Base-by-base conservation (phyloP, 2,329 filamentous ascomycete genomes). In the Stagonosporopsis chrysanthemi region DNA sequence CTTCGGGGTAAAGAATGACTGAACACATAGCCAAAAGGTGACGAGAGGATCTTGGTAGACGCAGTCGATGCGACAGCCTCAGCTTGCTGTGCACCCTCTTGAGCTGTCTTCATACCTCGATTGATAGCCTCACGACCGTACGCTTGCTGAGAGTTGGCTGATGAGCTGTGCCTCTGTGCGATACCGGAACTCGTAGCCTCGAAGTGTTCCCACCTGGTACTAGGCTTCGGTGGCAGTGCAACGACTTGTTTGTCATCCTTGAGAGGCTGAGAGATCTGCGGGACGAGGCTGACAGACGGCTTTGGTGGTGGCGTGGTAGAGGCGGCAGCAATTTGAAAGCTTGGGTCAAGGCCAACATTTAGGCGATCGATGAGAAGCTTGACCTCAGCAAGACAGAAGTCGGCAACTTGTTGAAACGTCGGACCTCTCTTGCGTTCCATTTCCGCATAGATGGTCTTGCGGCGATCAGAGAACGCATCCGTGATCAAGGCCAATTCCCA, bases 401-500 rank as follows among this genome's bases (percentile, higher is more conserved):
- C 79, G 60, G 88, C 87, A 44, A 96, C 83, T 67, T 97, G 92
- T 8, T 87, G 86, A 91, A 92, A 97, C 64, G 90, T 88, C 0
- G 91, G 84, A 0, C 90, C 91, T 41, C 89, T 90, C 51, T 86
- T 86, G 58, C 92, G 89, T 65, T 96, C 91, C 60, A 97, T 90
- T 66, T 98, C 94, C 56, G 88, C 86, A 76, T 91, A 97, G 52
- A 98, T 91, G 19, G 87, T 86, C 74, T 89, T 90, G 49, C 94
- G 86, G 31, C 92, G 87, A n/a, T 86, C 83, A 15, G 88, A 83
- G 61, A 90, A 93, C 51, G 86, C 84, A 54, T 89, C 85, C 35
- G 90, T 88, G 65, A 97, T 96, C 53, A 91, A 83, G 28, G 87
- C 86, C 26, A 97, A 81, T 72, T 98, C 94, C 93, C 93, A 97